Percentiles rank a stretch among this genome's conserved stretches.
Evolutionary conservation across 1,139 yeast species (phyloP).

Genomic region (Diutina rugosa): DNA sequence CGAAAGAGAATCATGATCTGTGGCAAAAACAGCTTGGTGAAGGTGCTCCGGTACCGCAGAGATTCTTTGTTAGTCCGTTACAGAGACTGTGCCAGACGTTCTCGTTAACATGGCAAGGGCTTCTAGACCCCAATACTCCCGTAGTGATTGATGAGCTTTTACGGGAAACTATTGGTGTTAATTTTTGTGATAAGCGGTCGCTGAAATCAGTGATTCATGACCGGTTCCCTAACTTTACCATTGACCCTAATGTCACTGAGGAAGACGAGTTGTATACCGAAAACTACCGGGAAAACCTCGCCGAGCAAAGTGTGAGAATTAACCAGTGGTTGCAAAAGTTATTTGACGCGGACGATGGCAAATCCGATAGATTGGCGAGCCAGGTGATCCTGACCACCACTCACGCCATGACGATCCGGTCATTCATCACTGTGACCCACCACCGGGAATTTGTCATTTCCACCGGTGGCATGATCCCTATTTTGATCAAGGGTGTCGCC

Average conservation of each 20-base stretch:
- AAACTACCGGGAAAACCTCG: conserved; percentile 28
- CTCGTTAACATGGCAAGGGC: conserved; percentile 12
- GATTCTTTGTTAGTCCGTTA: conserved; percentile 14
- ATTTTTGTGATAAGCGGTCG: conserved; percentile 16
- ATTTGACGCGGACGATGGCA: conserved; percentile 25
- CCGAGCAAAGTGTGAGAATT: conserved; percentile 38
- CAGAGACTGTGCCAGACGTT: conserved; percentile 13
- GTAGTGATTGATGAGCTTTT: conserved; percentile 5
- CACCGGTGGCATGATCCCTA: conserved; percentile 59
- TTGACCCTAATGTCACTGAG: conserved; percentile 24
- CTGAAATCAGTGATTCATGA: conserved; percentile 17
- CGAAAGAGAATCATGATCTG: conserved; percentile 5
- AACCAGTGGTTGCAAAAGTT: conserved; percentile 35
- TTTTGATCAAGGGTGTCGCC: conserved; percentile 27
- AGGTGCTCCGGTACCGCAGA: conserved; percentile 25
- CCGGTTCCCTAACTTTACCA: conserved; percentile 22
- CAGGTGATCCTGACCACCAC: conserved; percentile 34
- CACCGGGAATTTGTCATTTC: conserved; percentile 44
- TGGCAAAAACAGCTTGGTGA: conserved; percentile 10
- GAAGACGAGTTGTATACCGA: conserved; percentile 31
- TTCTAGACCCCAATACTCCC: not conserved
- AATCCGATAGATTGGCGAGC: conserved; percentile 5
- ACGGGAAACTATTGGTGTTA: conserved; percentile 9
- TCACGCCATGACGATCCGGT: conserved; percentile 51
- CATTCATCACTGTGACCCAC: conserved; percentile 35